Evolutionary conservation across 2,329 filamentous ascomycete genomes (phyloP), one percentile per base, ranked within the genome.

Genomic region (Talaromyces pinophilus): DNA sequence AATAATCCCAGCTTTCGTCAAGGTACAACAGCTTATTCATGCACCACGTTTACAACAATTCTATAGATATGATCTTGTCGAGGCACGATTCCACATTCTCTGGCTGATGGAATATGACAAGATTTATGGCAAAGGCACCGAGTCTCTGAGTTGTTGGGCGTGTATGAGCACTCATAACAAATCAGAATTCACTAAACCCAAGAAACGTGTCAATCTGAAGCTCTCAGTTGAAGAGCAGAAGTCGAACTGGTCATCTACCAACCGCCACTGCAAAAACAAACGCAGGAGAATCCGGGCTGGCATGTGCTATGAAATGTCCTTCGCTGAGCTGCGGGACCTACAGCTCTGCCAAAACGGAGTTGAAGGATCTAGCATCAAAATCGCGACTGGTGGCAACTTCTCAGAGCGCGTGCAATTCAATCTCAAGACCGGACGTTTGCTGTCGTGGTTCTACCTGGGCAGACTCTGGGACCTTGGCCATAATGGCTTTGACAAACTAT

Each of bases 351-450:
- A 44, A 59, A 35, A 11, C 22, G 30, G n/a, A 8, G 2, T 3
- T 5, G 40, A 35, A 28, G 28, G n/a, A 40, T 44, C 50, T 59
- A 10, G 2, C 42, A 38, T 63, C 17, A 64, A 15, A 62, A 64
- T 60, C 65, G 57, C 66, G 66, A 59, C 63, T 25, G 25, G 57
- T 62, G 64, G 61, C 65, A 30, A 55, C 66, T 69, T 38, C 61
- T 68, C 67, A 72, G 68, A 57, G 68, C 57, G 35, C 19, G 15
- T 52, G 30, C 30, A 52, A 35, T 40, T 48, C 40, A 44, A 65
- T 54, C 17, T 52, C 28, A 17, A 61, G 55, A 61, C 63, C 25
- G 19, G 25, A 1, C 15, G 28, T 65, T n/a, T 65, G 2, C 54
- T 30, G 19, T 64, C 52, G n/a, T 35, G 42, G 40, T 64, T 64